Evolutionary conservation across 495 filamentous ascomycete species (phyloP), one percentile per base, ranked within the genome.

Genomic region (Aspergillus leporis): DNA sequence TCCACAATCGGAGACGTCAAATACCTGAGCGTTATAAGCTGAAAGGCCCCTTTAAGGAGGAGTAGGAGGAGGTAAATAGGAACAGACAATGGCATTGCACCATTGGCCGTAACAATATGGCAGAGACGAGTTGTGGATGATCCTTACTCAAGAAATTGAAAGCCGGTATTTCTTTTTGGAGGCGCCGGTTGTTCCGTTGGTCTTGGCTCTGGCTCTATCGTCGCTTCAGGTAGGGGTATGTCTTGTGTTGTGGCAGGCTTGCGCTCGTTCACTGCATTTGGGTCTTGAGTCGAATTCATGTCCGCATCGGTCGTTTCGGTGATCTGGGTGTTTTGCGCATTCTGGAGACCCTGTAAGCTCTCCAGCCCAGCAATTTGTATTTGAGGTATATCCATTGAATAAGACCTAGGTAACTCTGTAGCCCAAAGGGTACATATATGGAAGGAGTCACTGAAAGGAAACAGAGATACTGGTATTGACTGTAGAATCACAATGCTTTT

Each of bases 1-100:
- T 87, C 87, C 36, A 98, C 83, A 22, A 96, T 85, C 0, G 93
- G 92, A 32, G 88, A 92, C 53, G 82, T 86, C 21, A 97, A 81
- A 69, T 69, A 74, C 19, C 75, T 78, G 34, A 31, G 8, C n/a
- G 31, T 55, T 0, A 36, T 69, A 25, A 67, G 61, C n/a, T 2
- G 18, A 34, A 25, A 58, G 25, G 7, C 21, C 22, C 21, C 25
- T 28, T 6, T 28, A n/a, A n/a, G n/a, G n/a, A n/a, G n/a, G n/a
- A n/a, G n/a, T n/a, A n/a, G n/a, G 25, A 28, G 25, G 25, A 28
- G 3, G 6, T 28, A 28, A 28, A 28, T 50, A 23, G 12, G 32
- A 5, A 47, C 23, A 40, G 19, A 32, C 8, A 48, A 51, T 53
- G 58, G 31, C 34, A 16, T 21, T 10, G 38, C 7, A 14, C 32